Conservation (phyloP, 78 protist genomes). For the Dictyostelium brefeldianum region DNA sequence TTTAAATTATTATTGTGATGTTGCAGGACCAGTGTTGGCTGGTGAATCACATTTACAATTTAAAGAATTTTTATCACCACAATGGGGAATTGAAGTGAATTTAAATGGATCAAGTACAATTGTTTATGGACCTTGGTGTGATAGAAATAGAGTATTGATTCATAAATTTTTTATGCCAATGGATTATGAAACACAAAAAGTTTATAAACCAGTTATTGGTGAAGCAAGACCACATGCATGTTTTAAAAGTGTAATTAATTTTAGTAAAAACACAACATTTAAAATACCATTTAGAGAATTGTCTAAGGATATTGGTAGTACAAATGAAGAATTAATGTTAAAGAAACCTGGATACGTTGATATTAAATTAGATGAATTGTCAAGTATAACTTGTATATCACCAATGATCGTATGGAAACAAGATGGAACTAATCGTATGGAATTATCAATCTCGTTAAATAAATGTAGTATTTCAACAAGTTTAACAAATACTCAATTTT, state of each 20-base stretch:
- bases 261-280: slow-evolving; percentile 40
- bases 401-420: slow-evolving; percentile 5
- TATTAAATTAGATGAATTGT: slow-evolving; percentile 45
- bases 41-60: not conserved
- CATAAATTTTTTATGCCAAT: slow-evolving; percentile 62
- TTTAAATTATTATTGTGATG: slow-evolving; percentile 65
- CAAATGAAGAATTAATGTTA: slow-evolving; percentile 17
- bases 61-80: slow-evolving; percentile 50
- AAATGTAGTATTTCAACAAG: slow-evolving; percentile 27
- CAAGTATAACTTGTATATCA: slow-evolving; percentile 17
- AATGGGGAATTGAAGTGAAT: slow-evolving; percentile 65
- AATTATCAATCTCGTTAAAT: not conserved
- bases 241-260: slow-evolving; percentile 14
- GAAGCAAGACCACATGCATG: slow-evolving; percentile 46
- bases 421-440: slow-evolving; percentile 7
- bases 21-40: slow-evolving; percentile 58
- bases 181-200: slow-evolving; percentile 46
- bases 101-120: not conserved
- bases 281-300: slow-evolving; percentile 74
- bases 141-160: slow-evolving; percentile 43
- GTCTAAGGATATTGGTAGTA: slow-evolving; percentile 25
- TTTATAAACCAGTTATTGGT: slow-evolving; percentile 57
- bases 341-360: slow-evolving; percentile 66
- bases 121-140: slow-evolving; percentile 81
- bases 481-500: slow-evolving; percentile 50